Evolutionary conservation across 495 filamentous ascomycete genomes (phyloP).

Genomic region (Symbiotaphrina buchneri): DNA sequence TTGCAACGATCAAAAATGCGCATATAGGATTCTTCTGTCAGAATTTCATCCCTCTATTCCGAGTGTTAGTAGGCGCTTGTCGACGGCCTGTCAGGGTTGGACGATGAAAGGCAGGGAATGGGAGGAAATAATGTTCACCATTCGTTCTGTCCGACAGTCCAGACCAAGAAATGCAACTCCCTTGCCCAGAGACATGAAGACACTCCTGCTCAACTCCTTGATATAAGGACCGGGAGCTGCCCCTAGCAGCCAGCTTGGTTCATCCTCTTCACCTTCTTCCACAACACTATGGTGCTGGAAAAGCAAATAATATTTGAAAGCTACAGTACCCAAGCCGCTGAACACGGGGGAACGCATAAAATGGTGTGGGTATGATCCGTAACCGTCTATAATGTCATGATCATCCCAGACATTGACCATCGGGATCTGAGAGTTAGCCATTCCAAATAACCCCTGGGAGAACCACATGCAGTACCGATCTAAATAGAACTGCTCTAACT

Average conservation of each 20-base stretch:
- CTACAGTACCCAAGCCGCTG: constrained; percentile 66
- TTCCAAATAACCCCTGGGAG: constrained; percentile 78
- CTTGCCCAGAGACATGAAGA: constrained; percentile 66
- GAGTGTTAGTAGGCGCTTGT: neutral
- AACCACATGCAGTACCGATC: constrained; percentile 81
- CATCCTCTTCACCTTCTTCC: constrained; percentile 42
- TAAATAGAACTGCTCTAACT: constrained; percentile 72
- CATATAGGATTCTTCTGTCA: constrained; percentile 64
- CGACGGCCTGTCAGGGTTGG: neutral
- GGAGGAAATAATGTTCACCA: constrained; percentile 8
- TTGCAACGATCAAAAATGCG: constrained; percentile 68
- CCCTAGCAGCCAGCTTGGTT: constrained; percentile 84
- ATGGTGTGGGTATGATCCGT: constrained; percentile 75
- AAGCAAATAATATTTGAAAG: constrained; percentile 95
- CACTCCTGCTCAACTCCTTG: constrained; percentile 54
- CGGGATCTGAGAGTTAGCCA: constrained; percentile 85
- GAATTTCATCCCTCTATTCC: constrained; percentile 39
- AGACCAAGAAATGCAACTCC: constrained; percentile 66
- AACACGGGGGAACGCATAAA: constrained; percentile 89
- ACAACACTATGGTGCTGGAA: constrained; percentile 87
- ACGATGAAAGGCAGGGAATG: neutral
- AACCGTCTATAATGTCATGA: constrained; percentile 96
- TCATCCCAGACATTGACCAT: constrained; percentile 98
- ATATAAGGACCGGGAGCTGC: constrained; percentile 73
- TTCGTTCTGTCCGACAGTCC: constrained; percentile 81